These are phyloP conservation scores for Fraxinus floribunda DNA, from an alignment of 305 asterid genomes.

Conservation along the genomic window DNA sequence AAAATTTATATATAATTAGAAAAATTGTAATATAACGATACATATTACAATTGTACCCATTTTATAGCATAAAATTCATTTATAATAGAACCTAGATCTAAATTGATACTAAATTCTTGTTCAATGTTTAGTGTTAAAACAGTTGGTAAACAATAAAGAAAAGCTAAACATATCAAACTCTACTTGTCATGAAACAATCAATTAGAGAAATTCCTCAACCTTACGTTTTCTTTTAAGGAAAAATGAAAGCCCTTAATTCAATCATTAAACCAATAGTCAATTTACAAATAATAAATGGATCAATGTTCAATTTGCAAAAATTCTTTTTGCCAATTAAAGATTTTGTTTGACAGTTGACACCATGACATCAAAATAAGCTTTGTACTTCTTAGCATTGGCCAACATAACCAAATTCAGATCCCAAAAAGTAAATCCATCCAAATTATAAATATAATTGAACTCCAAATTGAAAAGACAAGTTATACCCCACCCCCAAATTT, in stretches of 20 bases:
- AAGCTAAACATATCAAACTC: not conserved
- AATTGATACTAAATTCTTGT: no score
- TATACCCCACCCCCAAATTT: slow-evolving; percentile 10
- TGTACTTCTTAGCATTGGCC: not conserved
- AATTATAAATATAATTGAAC: slow-evolving; percentile 15
- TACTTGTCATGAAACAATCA: not conserved
- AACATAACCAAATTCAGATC: slow-evolving; percentile 20
- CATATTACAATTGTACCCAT: no score
- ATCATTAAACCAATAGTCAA: not conserved
- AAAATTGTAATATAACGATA: no score
- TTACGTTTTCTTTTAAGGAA: not conserved
- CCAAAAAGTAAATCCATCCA: not conserved
- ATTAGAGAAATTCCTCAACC: not conserved
- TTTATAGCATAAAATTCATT: no score
- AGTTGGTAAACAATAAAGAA: not conserved
- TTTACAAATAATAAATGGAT: not conserved
- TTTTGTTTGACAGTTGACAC: not conserved
- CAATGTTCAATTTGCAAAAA: slow-evolving; percentile 7
- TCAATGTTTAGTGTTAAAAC: no score
- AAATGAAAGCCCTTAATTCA: not conserved
- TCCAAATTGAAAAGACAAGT: not conserved
- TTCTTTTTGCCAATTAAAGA: not conserved
- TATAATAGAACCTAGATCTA: no score
- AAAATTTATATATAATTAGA: no score
- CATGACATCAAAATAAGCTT: not conserved